Base-by-base conservation (phyloP, 2,329 filamentous ascomycete species). In the Cytospora mali region DNA sequence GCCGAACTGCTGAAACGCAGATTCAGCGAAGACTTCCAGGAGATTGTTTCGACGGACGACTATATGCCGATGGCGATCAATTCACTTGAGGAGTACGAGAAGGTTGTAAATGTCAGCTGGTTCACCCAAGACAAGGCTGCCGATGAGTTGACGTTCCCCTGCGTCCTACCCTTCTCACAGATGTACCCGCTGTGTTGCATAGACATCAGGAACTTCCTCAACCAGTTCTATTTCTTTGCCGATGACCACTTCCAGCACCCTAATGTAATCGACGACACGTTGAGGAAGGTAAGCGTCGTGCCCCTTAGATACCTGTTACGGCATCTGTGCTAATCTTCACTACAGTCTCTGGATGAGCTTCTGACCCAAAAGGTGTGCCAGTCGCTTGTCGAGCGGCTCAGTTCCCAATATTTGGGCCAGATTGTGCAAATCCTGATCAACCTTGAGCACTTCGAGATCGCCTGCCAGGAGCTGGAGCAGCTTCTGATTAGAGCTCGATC, bases 1-100 rank as follows among this genome's bases (percentile, higher is more conserved):
- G 92, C 93, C 0, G 91, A 96, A 68, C 81, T 98, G 11, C 83
- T 99, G 61, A 97, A 97, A 77, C 87, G 86, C 65, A 86, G 93
- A 52, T 99, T 98, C 72, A 96, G 92, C 73, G 91, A 96, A 68
- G 94, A 98, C 75, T 99, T 99, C 73, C 90, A 96, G 73, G 94
- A 98, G 83, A 88, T 88, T 69, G 86, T 89, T 18, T 88, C 91
- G n/a, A 97, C 92, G 0, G 95, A 99, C 74, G 95, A 99, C 75
- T 99, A 99, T 76, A 99, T 99, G 94, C 96, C 95, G 2, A 98
- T 99, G 95, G 91, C 92, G 1, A 96, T 98, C 74, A 92, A 93
- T 70, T 93, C 90, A 23, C 77, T 84, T 18, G 93, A 97, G 70
- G 93, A 98, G 71, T 98, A 96, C 72, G 92, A 96, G 70, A 97